Evolutionary conservation across 2,329 filamentous ascomycete genomes (phyloP), one percentile per base, ranked within the genome.

Genomic region (Cadophora gregata): DNA sequence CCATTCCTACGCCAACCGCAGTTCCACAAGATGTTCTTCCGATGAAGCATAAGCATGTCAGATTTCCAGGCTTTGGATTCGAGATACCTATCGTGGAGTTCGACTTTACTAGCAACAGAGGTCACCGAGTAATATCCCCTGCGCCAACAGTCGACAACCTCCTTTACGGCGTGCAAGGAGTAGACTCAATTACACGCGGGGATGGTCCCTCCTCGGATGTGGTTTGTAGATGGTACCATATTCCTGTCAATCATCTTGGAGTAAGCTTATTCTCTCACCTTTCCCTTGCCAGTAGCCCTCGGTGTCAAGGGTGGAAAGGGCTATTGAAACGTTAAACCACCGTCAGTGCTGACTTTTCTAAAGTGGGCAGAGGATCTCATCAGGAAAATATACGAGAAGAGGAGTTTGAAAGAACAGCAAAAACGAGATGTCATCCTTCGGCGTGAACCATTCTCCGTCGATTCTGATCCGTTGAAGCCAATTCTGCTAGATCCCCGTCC

Each of bases 41-140:
- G 16, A 59, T 55, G 38, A 42, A 53, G 33, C 53, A 53, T 12
- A 63, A 63, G 31, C 42, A 58, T 50, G 42, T 62, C 38, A 58
- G 59, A 33, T 67, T 61, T 36, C 65, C 65, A 7, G 65, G 65
- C 14, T 67, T 67, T 45, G 65, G 65, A 12, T 67, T 67, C 24
- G 56, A 67, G 24, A 56, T 64, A 31, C 56, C 65, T 4, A 55
- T 67, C 24, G 61, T 67, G 19, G 61, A 67, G n/a, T 59, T 67
- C 38, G 65, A 67, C 36, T 67, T 67, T 21, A 24, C 38, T 47
- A 48, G 24, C 3, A 53, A 64, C 24, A 58, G 65, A 10, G 62
- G 62, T 14, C 65, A 67, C 58, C 60, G 65, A 25, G 59, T 67
- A 14, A 25, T 63, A 31, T 63, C 53, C 24, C 58, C 58, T 25